Evolutionary conservation across 2,329 filamentous ascomycete genomes (phyloP).

Genomic region (Akanthomyces dipterigenus): DNA sequence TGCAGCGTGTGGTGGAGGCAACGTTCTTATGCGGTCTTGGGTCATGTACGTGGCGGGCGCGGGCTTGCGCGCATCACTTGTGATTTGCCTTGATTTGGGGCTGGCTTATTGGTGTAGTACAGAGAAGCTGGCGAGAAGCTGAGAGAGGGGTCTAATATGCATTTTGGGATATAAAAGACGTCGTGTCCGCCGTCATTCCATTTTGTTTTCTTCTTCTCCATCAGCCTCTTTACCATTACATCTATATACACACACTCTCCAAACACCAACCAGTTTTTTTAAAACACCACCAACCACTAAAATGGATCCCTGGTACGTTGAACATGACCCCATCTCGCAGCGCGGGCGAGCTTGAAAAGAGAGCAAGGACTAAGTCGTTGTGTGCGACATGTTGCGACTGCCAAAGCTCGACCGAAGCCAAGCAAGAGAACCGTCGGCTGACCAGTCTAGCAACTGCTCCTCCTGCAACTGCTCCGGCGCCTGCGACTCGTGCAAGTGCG

Average conservation of each 20-base stretch:
- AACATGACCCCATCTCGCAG: neutral
- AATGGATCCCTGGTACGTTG: constrained; percentile 12
- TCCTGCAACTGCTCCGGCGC: constrained; percentile 18
- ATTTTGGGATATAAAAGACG: constrained; percentile 6
- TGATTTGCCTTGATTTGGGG: neutral
- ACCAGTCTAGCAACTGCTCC: constrained; percentile 16
- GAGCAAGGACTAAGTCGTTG: neutral
- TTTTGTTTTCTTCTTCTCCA: neutral
- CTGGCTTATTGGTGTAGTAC: neutral
- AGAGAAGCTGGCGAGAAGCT: neutral
- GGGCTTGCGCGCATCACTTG: constrained; percentile 8
- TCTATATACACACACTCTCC: neutral
- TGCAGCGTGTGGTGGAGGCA: constrained; percentile 7
- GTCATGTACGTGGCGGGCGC: neutral
- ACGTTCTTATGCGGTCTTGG: neutral
- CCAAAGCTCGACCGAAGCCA: too few relatives aligned
- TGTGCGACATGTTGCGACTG: neutral
- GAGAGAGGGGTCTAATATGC: neutral
- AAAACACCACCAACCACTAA: neutral
- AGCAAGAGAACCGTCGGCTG: neutral
- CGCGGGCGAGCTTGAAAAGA: neutral
- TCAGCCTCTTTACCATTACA: neutral
- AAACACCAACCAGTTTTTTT: neutral
- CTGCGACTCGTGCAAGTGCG: constrained; percentile 19
- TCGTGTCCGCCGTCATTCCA: neutral